Evolutionary conservation across 208 protist species (phyloP), one percentile per base, ranked within the genome.

Genomic region (Crithidia thermophila): DNA sequence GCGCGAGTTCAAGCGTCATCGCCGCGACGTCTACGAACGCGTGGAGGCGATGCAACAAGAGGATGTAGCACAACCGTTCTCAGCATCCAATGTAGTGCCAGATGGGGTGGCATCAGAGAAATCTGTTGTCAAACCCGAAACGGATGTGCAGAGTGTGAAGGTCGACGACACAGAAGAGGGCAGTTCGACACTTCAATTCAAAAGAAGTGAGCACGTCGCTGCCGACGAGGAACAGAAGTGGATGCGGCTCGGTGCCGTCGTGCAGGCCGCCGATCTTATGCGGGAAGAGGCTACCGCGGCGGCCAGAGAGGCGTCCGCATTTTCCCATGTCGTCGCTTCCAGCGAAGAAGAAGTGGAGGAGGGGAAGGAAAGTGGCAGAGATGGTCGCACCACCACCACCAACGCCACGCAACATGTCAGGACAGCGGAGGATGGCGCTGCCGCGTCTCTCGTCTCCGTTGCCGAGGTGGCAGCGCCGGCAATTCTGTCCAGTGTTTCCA

Each of bases 1-100:
- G 77, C 67, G 72, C 4, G 83, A 94, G 36, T 91, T 94, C 40
- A 87, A 88, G 66, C 76, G 79, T 23, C 62, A 73, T 45, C 51
- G 72, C 9, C 47, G 27, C 6, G 72, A 78, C 25, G 65, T 78
- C 28, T 33, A 75, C 33, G 43, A 40, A 11, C 68, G 68, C n/a
- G 60, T 52, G 59, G 30, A 56, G 34, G 23, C 50, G 14, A 33
- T 75, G 18, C 50, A 63, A 31, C 7, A 6, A 23, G n/a, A 47
- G 20, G 21, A 7, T 23, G 14, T 3, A 45, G 16, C 8, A 31
- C 8, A n/a, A 28, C 0, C 21, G 21, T 1, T 4, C 37, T 23
- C 10, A 5, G 9, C 2, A 16, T 28, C 0, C 34, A 1, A 36
- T 46, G 23, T 23, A 60, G 36, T 14, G 5, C 18, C 8, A 43